Conservation (phyloP, 345 rosid genomes). For the Salix dunnii region DNA sequence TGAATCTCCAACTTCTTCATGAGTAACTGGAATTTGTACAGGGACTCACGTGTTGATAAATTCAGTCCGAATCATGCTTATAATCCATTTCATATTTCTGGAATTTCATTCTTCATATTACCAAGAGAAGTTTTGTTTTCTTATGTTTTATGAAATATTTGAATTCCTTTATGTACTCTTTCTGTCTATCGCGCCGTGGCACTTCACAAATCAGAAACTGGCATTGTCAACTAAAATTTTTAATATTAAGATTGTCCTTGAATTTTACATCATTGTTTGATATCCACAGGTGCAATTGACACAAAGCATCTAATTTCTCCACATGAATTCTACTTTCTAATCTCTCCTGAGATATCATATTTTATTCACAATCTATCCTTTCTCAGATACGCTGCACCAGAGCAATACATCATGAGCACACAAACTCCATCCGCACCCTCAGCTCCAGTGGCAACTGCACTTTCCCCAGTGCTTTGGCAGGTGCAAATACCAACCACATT, state of each 20-base stretch:
- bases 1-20: background rate
- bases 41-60: background rate
- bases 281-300: background rate
- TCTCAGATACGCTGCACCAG: constrained; percentile 89
- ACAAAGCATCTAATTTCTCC: background rate
- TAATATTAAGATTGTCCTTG: background rate
- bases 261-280: background rate
- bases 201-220: background rate
- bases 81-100: background rate
- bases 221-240: background rate
- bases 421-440: constrained; percentile 99
- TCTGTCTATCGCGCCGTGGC: background rate
- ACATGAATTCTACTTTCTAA: background rate
- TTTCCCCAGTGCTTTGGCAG: constrained; percentile 98
- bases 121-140: background rate
- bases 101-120: background rate
- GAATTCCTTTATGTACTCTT: background rate
- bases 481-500: constrained; percentile 27
- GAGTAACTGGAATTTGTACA: background rate
- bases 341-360: background rate
- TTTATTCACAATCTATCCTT: background rate
- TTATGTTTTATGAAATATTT: background rate
- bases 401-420: constrained; percentile 99
- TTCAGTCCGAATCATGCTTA: background rate
- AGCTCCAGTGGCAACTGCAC: constrained; percentile 94